phyloP scores from a whole-genome alignment of 1,139 yeast species.

The Zygoascus sp. region DNA sequence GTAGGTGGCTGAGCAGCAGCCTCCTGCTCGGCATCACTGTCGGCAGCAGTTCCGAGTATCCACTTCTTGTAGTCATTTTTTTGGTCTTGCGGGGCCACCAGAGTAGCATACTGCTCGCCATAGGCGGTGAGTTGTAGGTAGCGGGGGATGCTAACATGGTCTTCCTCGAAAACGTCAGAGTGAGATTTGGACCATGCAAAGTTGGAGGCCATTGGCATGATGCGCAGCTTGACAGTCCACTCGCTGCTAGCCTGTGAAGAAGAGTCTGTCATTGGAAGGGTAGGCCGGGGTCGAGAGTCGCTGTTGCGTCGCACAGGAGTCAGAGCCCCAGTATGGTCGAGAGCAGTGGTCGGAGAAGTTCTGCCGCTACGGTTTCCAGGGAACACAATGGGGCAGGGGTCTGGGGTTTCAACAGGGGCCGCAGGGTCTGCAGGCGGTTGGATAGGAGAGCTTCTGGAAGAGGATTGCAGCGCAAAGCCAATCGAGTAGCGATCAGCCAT shows the following conservation, averaged over 20 bases:
- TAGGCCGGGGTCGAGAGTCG: not conserved
- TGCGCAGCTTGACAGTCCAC: conserved; percentile 10
- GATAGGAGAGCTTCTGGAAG: conserved; percentile 18
- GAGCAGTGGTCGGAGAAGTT: conserved; percentile 7
- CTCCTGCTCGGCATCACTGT: not conserved
- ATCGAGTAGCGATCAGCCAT: conserved; percentile 23
- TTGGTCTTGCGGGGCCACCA: conserved; percentile 2
- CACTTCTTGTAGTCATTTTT: conserved; percentile 7
- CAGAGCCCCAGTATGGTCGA: conserved; percentile 17
- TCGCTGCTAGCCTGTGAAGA: not conserved
- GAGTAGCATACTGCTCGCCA: conserved; percentile 24
- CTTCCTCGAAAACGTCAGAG: not conserved
- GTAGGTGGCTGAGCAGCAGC: not conserved
- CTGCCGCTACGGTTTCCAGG: conserved; percentile 16
- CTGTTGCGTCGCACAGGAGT: not conserved
- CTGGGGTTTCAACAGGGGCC: conserved; percentile 21
- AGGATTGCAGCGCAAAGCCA: conserved; percentile 22
- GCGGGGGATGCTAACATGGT: conserved; percentile 16
- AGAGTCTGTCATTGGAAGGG: not conserved
- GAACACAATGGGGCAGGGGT: conserved; percentile 18
- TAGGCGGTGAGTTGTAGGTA: conserved; percentile 28
- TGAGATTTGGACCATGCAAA: not conserved
- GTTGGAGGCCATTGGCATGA: not conserved
- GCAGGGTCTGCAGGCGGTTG: conserved; percentile 20
- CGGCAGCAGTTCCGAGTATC: conserved; percentile 7